Base-by-base conservation (phyloP, 768 basidiomycete genomes). In the Termitomyces sp. region DNA sequence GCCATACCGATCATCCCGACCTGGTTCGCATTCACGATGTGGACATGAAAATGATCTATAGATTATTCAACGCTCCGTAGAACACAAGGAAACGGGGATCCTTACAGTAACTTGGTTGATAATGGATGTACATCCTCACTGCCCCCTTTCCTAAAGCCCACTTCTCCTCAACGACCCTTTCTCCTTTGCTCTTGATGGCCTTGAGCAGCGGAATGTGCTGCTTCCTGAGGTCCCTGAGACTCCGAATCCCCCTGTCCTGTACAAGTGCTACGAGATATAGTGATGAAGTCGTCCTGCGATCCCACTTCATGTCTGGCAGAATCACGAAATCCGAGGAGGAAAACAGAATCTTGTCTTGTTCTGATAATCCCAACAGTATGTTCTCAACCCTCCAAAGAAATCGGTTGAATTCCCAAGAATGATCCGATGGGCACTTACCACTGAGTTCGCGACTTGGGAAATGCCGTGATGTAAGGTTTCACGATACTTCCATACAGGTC, bases 281-380 rank as follows among this genome's bases (percentile, higher is more conserved):
- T 1, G 92, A 83, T 0, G 84, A 74, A 20, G 91, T 65, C 0
- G 86, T 91, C 29, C 77, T 82, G 34, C 86, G 81, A 70, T 98
- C 94, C 96, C 96, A 98, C 77, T 98, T 98, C 86, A 97, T 90
- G 74, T 99, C 96, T 0, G 96, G 96, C 0, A 97, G 74, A 59
- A 99, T 86, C 43, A 96, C 65, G 68, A 91, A 97, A 5, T 82
- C 78, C 0, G 83, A 72, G 12, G 79, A 81, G 2, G 87, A 82
- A 68, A 81, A 87, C 20, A 97, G 74, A 29, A 98, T 73, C 48
- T 88, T 86, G 15, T 88, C 82, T 20, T 83, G 81, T 72, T 98
- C 94, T 5, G 91, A 87, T 38, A 76, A 73, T 8, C 94, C 92
- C 0, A 79, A 80, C 4, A 98, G 79, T 57, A 98, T 91, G 63